Evolutionary conservation across 2,329 filamentous ascomycete species (phyloP).

Genomic region (Aspergillus quadricinctus): DNA sequence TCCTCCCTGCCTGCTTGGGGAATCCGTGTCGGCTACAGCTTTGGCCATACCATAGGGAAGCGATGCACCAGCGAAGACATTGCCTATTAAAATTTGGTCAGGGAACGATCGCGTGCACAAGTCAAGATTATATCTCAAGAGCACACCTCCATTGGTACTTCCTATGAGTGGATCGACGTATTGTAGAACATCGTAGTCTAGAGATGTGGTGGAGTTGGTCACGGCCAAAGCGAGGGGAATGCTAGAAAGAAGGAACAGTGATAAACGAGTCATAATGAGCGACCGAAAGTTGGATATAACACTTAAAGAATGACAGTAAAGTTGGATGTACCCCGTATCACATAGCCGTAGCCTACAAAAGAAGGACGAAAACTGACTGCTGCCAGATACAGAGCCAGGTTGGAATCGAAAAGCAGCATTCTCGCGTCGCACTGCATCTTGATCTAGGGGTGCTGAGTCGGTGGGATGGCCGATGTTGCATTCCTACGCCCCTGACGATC

Average conservation of each 20-base stretch:
- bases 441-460: background rate
- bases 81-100: conserved; percentile 33
- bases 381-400: background rate
- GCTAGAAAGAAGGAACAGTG: conserved; percentile 2
- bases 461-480: background rate
- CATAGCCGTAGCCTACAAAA: background rate
- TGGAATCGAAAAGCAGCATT: background rate
- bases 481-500: background rate
- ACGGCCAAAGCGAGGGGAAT: conserved; percentile 9
- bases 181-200: conserved; percentile 39
- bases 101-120: background rate
- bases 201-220: conserved; percentile 8
- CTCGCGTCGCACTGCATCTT: background rate
- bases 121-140: background rate
- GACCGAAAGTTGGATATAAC: background rate
- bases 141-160: conserved; percentile 45
- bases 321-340: background rate
- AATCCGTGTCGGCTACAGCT: conserved; percentile 52
- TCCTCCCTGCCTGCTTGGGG: conserved; percentile 50
- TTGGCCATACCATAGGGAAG: conserved; percentile 54
- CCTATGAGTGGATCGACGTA: conserved; percentile 53
- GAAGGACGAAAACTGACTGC: background rate
- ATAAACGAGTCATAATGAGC: background rate
- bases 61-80: conserved; percentile 55
- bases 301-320: background rate